These are phyloP conservation scores for Chloranthus sessilifolius DNA, from an alignment of 164 flowering plant genomes.

Conservation along the genomic window DNA sequence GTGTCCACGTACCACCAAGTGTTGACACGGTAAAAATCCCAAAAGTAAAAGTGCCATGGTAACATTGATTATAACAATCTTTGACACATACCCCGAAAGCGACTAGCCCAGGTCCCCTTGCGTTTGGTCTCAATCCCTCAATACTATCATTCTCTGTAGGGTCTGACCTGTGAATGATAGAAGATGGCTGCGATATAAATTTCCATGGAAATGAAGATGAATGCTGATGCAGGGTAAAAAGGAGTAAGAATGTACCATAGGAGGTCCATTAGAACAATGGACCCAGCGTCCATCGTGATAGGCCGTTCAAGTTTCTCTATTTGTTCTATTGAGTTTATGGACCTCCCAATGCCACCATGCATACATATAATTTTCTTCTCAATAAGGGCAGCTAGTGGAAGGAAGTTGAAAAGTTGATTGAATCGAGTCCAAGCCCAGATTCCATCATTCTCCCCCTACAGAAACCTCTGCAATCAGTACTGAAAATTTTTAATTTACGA, in stretches of 20 bases:
- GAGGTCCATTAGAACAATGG: conserved; percentile 90
- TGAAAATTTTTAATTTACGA: conserved; percentile 5
- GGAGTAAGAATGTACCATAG: conserved; percentile 47
- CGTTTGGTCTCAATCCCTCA: conserved; percentile 98
- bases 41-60: too few species aligned
- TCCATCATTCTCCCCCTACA: conserved; percentile 95
- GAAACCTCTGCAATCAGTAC: conserved; percentile 6
- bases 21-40: too few species aligned
- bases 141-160: conserved; percentile 98
- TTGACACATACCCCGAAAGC: conserved; percentile 98
- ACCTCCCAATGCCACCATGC: conserved; percentile 99
- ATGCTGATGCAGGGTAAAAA: not conserved
- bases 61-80: too few species aligned
- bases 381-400: conserved; percentile 92
- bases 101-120: conserved; percentile 97
- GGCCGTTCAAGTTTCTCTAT: conserved; percentile 98
- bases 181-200: conserved; percentile 1
- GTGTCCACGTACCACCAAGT: too few species aligned
- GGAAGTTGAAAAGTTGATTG: conserved; percentile 93
- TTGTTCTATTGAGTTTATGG: conserved; percentile 88
- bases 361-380: conserved; percentile 98
- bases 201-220: not conserved
- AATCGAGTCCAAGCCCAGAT: conserved; percentile 99
- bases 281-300: conserved; percentile 97
- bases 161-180: conserved; percentile 71